Evolutionary conservation across 139 green algal genomes (phyloP), one percentile per base, ranked within the genome.

Genomic region (Desmodesmus armatus): DNA sequence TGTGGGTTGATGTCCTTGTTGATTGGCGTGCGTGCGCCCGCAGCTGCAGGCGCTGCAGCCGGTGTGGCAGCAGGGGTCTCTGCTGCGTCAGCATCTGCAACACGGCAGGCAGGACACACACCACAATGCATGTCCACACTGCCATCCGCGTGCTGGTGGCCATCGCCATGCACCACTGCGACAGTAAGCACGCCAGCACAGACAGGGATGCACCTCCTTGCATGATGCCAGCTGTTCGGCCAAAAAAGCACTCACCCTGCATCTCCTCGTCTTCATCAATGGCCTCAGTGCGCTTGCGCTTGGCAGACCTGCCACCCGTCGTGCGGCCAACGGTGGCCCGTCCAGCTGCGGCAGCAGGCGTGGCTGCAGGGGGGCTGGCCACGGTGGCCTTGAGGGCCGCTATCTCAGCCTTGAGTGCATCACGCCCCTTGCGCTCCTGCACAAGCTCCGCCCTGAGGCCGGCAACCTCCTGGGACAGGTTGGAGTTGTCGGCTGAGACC

Each of bases 1-100:
- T 40, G 19, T 0, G 78, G 78, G 25, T 78, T 25, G 33, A 84
- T 78, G 62, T 76, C 60, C 37, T 62, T 84, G 78, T 84, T 40
- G 19, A 77, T 0, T 19, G 63, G 39, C 4, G 55, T 29, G 1
- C 17, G 29, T 47, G 78, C 41, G 37, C 62, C 78, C n/a, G 78
- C 71, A 29, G 41, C 62, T 39, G 41, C 41, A 19, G 62, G 17
- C 2, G n/a, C 37, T n/a, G 40, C 76, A 35, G 74, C 23, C 15
- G 40, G 11, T 4, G 58, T 9, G 3, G 5, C 76, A 69, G 49
- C 49, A n/a, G 73, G 73, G 29, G 47, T 80, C 37, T 71, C 53
- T 19, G 55, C 76, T 53, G 13, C 33, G 6, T 13, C 37, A 31
- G 37, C 37, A 75, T 33, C 15, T 47, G 67, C 37, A 53, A 31